phyloP scores from a whole-genome alignment of 345 rosid species.

The Firmiana major region DNA sequence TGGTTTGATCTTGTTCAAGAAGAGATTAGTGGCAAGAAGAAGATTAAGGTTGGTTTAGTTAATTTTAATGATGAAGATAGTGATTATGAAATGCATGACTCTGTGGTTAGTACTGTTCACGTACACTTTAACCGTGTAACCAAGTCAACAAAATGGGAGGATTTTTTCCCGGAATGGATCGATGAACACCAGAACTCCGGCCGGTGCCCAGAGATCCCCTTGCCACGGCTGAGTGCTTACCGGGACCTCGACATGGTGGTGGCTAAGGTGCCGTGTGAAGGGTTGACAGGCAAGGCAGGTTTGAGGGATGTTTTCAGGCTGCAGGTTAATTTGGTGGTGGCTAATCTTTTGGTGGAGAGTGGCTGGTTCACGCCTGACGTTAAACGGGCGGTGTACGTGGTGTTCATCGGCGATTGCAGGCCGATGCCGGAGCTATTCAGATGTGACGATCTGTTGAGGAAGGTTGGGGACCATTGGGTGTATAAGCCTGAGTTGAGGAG shows the following conservation, averaged over 20 bases:
- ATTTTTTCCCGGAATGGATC: slow-evolving; percentile 72
- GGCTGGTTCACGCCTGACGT: slow-evolving; percentile 17
- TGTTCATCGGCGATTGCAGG: slow-evolving; percentile 69
- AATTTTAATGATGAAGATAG: slow-evolving; percentile 27
- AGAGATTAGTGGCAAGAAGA: slow-evolving; percentile 22
- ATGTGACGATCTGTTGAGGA: slow-evolving; percentile 63
- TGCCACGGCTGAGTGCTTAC: slow-evolving; percentile 46
- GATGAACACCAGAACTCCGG: slow-evolving; percentile 40
- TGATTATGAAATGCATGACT: slow-evolving; percentile 21
- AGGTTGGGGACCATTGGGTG: slow-evolving; percentile 55
- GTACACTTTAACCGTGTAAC: slow-evolving; percentile 41
- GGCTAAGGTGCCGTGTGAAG: slow-evolving; percentile 59
- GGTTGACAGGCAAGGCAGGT: slow-evolving; percentile 32
- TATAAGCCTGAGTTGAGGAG: slow-evolving; percentile 55
- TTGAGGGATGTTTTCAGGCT: slow-evolving; percentile 64
- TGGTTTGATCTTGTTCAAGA: slow-evolving; percentile 41
- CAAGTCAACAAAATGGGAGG: slow-evolving; percentile 41
- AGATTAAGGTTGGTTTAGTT: slow-evolving; percentile 56
- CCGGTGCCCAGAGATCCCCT: slow-evolving; percentile 72
- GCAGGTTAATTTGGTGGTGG: slow-evolving; percentile 76
- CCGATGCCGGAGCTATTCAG: slow-evolving; percentile 82
- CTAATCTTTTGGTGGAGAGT: slow-evolving; percentile 56
- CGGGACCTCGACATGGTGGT: slow-evolving; percentile 57
- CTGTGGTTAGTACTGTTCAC: slow-evolving; percentile 16
- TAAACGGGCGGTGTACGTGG: slow-evolving; percentile 40